Base-by-base conservation (phyloP, 140 eudicot genomes). In the Bidens hawaiensis region DNA sequence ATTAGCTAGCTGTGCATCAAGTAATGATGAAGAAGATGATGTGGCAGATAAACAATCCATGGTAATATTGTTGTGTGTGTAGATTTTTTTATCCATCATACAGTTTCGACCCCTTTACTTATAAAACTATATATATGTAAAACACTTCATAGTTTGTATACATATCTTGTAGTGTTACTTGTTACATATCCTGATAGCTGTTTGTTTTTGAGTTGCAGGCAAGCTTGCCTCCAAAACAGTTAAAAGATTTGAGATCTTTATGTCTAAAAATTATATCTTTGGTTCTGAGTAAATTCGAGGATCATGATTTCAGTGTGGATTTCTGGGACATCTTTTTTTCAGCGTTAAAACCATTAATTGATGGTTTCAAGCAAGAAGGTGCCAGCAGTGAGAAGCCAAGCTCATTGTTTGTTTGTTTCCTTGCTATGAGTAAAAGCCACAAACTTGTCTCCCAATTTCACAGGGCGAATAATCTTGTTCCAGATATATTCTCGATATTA, bases 371-470 rank as follows among this genome's bases (percentile, higher is more conserved):
- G 77, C 93, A 80, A 76, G 96, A 91, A 78, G 95, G 89, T 28
- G 85, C 95, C 67, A 91, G 94, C 64, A 87, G 96, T 52, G 94
- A 84, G 83, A 85, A 82, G 69, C 96, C 96, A 54, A 87, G 95
- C 62, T 85, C 96, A 42, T 79, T 91, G 34, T 91, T 91, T 69
- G 72, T 81, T 60, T 91, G 99, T 65, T 88, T 91, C 73, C 85
- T 91, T 65, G 93, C 85, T 6, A 91, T 91, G 99, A 91, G 99
- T 67, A 77, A 78, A 71, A 87, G 87, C 83, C 67, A 60, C 71
- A 82, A 80, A 64, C 91, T 91, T 27, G 85, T 85, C 38, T 64
- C 95, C 0, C 70, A 85, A 22, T 70, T 91, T 60, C 77, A 14
- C 57, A 68, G 78, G 68, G 95, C 81, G 57, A 57, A 69, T 40